Evolutionary conservation across 352 stramenopile species (phyloP).

Genomic region (Stephanocyclus meneghinianus): DNA sequence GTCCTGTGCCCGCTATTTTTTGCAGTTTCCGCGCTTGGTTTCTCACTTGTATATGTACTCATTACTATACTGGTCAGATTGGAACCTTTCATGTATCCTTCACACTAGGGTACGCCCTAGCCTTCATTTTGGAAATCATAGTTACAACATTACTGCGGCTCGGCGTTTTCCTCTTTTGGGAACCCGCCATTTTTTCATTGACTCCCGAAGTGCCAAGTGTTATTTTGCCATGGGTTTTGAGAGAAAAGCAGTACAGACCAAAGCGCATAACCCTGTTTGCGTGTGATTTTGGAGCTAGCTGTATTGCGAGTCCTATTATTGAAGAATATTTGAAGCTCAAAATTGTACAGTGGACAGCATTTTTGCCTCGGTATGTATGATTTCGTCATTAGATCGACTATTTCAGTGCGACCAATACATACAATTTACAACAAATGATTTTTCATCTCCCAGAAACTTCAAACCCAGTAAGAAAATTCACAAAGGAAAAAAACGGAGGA

Average conservation of each 20-base stretch:
- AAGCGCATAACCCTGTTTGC: constrained; percentile 81
- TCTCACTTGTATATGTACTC: background rate
- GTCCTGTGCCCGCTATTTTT: background rate
- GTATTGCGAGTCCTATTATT: constrained; percentile 74
- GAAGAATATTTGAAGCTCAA: constrained; percentile 81
- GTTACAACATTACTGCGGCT: constrained; percentile 74
- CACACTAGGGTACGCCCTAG: constrained; percentile 66
- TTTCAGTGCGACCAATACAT: background rate
- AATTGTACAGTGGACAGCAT: constrained; percentile 62
- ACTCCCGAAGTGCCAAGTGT: constrained; percentile 61
- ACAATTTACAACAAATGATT: background rate
- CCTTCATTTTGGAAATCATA: constrained; percentile 72
- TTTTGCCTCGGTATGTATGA: constrained; percentile 27
- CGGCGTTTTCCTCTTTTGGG: constrained; percentile 67
- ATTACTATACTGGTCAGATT: constrained; percentile 28
- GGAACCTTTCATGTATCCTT: constrained; percentile 72
- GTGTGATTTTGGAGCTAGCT: constrained; percentile 74
- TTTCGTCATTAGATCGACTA: constrained; percentile 10
- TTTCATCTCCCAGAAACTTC: constrained; percentile 53
- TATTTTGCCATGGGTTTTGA: constrained; percentile 76
- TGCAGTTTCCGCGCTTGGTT: background rate
- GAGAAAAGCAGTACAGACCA: constrained; percentile 72
- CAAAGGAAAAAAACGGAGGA: constrained; percentile 54
- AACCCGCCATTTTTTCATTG: constrained; percentile 72
- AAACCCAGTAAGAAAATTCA: constrained; percentile 52